A percentile compares a stretch with the other conserved stretches of the same genome.
These are phyloP conservation scores for Ascoidea asiatica DNA, from an alignment of 805 yeast genomes.

Conservation along the genomic window DNA sequence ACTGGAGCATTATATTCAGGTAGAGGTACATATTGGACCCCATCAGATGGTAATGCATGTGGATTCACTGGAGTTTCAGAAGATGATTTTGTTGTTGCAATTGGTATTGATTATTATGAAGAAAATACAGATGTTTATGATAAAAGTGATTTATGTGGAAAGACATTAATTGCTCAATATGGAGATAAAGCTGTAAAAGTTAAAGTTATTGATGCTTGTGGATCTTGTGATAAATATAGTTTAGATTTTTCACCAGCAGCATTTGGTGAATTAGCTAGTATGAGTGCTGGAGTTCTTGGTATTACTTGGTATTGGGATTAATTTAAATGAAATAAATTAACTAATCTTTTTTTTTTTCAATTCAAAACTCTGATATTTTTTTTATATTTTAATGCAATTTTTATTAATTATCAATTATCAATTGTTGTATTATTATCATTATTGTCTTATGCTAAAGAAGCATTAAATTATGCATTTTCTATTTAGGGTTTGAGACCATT, in stretches of 20 bases:
- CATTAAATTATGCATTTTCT: too few relatives aligned
- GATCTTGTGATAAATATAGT: conserved; percentile 29
- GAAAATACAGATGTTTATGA: not conserved
- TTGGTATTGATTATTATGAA: not conserved
- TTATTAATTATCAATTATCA: too few relatives aligned
- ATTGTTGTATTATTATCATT: too few relatives aligned
- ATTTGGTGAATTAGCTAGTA: conserved; percentile 30
- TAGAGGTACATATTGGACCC: conserved; percentile 28
- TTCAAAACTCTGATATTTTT: too few relatives aligned
- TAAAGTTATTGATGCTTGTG: conserved; percentile 39
- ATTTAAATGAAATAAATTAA: not conserved
- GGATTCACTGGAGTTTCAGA: not conserved
- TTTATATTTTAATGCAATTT: too few relatives aligned
- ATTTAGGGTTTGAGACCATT: too few relatives aligned
- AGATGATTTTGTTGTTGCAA: not conserved
- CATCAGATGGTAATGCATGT: not conserved
- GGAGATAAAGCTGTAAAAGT: conserved; percentile 34
- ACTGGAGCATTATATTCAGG: conserved; percentile 15
- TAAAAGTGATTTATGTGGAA: conserved; percentile 31
- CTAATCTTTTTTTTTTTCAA: conserved; percentile 1
- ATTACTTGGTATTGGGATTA: conserved; percentile 31
- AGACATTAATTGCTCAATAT: conserved; percentile 29
- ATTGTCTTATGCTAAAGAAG: too few relatives aligned
- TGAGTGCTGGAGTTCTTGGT: conserved; percentile 29
- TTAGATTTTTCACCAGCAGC: conserved; percentile 41